These are phyloP conservation scores for Luvunga scandens DNA, from an alignment of 345 rosid genomes.

Conservation along the genomic window DNA sequence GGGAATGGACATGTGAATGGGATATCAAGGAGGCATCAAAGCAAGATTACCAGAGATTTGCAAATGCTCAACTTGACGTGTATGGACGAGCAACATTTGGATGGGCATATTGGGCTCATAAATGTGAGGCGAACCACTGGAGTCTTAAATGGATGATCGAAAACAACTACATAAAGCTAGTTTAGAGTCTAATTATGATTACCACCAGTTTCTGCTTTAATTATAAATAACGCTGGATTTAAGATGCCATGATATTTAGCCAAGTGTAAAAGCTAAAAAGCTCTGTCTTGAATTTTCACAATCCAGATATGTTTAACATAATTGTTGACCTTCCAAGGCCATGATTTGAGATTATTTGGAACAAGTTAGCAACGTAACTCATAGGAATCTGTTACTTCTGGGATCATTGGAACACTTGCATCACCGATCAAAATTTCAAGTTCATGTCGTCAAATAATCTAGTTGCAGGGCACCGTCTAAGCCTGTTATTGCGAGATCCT, in stretches of 20 bases:
- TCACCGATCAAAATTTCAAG: too few species aligned
- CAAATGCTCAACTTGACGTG: constrained; percentile 24
- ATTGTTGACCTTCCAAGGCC: too few species aligned
- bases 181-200: background rate
- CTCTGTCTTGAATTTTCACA: too few species aligned
- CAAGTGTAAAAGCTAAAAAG: too few species aligned
- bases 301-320: too few species aligned
- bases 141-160: constrained; percentile 6
- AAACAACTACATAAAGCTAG: background rate
- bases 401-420: too few species aligned
- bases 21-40: constrained; percentile 10
- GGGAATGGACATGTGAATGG: constrained; percentile 37
- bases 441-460: too few species aligned
- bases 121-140: background rate
- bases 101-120: background rate
- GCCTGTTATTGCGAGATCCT: constrained; percentile 33
- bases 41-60: constrained; percentile 28
- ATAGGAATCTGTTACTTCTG: too few species aligned
- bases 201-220: background rate
- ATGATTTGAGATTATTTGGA: too few species aligned
- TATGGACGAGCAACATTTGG: constrained; percentile 17
- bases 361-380: too few species aligned
- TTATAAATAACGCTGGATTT: background rate
- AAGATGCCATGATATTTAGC: background rate
- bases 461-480: background rate